These are phyloP conservation scores for Eragrostis curvula DNA, from an alignment of 176 grass and related monocot species.

Conservation along the genomic window DNA sequence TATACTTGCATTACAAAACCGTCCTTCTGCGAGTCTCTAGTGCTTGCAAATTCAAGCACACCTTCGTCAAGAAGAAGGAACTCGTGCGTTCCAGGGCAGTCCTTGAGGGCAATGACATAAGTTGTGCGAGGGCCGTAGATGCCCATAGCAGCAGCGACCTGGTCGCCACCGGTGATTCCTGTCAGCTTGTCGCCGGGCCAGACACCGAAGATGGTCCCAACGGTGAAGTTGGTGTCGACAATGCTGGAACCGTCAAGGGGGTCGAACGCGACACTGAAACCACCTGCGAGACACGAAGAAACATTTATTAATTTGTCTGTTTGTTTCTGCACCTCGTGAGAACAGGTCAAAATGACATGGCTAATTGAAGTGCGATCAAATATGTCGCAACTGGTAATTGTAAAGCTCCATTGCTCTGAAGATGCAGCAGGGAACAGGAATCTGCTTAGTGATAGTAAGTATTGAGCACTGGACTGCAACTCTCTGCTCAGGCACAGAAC, in stretches of 20 bases:
- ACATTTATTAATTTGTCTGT: background rate
- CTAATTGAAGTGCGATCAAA: background rate
- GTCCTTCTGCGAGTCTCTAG: background rate
- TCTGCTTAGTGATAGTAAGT: background rate
- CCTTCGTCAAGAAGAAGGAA: constrained; percentile 96
- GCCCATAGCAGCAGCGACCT: constrained; percentile 92
- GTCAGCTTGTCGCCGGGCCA: constrained; percentile 98
- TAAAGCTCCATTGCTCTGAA: background rate
- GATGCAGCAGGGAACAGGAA: background rate
- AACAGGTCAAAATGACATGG: background rate
- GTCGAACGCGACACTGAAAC: constrained; percentile 96
- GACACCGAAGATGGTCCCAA: constrained; percentile 95
- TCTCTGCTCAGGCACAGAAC: background rate
- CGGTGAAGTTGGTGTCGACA: constrained; percentile 96
- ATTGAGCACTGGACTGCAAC: background rate
- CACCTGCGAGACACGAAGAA: constrained; percentile 46
- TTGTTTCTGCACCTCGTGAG: background rate
- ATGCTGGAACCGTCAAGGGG: constrained; percentile 97
- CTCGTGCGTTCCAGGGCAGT: constrained; percentile 89
- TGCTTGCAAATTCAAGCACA: background rate
- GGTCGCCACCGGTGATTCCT: constrained; percentile 74
- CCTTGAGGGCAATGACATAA: constrained; percentile 89
- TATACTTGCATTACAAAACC: background rate
- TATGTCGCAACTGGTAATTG: background rate
- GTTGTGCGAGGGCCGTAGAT: constrained; percentile 97